Evolutionary conservation across 352 stramenopile species (phyloP).

Genomic region (Phytophthora fragariae): DNA sequence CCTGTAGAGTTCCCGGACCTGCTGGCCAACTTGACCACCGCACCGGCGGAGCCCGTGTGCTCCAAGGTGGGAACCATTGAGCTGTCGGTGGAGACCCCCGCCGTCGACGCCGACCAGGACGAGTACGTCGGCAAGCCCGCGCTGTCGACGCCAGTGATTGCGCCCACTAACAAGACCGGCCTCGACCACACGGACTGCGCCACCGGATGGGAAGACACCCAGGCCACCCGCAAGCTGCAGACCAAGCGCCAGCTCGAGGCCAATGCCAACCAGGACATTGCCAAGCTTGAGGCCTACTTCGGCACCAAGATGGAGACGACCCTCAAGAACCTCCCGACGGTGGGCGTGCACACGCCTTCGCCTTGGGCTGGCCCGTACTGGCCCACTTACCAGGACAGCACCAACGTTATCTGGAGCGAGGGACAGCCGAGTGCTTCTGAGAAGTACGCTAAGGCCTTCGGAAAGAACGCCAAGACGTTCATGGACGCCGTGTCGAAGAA

Average conservation of each 20-base stretch:
- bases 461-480: conserved; percentile 38
- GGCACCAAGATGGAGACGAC: conserved; percentile 21
- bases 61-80: conserved; percentile 31
- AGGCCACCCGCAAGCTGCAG: conserved; percentile 17
- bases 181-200: conserved; percentile 32
- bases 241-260: conserved; percentile 20
- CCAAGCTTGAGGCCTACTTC: conserved; percentile 23
- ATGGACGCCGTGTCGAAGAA: conserved; percentile 42
- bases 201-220: conserved; percentile 37
- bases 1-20: conserved; percentile 23
- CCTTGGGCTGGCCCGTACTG: conserved; percentile 45
- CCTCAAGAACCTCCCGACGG: conserved; percentile 19
- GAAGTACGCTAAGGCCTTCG: conserved; percentile 54
- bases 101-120: conserved; percentile 21
- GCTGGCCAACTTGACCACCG: conserved; percentile 24
- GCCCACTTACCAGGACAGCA: conserved; percentile 62
- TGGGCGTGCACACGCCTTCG: conserved; percentile 15
- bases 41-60: conserved; percentile 27
- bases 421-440: conserved; percentile 36
- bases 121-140: conserved; percentile 6
- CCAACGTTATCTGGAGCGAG: conserved; percentile 50
- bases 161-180: conserved; percentile 19
- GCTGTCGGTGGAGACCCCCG: conserved; percentile 23
- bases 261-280: conserved; percentile 15
- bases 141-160: background rate